phyloP scores from a whole-genome alignment of 75 land plant species.

The Picea sitchensis region DNA sequence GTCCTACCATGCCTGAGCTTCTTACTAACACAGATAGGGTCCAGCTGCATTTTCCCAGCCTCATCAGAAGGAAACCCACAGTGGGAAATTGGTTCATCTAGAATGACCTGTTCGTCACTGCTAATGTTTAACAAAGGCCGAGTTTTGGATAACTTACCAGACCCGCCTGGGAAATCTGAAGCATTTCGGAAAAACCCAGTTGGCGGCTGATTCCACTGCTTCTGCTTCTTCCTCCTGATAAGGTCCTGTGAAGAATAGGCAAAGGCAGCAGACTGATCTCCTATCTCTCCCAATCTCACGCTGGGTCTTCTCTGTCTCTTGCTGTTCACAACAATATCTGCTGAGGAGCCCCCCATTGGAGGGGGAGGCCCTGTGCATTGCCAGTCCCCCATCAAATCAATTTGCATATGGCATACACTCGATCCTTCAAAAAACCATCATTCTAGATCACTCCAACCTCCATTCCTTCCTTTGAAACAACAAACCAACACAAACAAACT shows the following conservation, averaged over 20 bases:
- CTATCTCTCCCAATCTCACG: slow-evolving; percentile 76
- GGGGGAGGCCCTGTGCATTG: no score
- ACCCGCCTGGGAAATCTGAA: not conserved
- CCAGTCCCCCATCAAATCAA: no score
- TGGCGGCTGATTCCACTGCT: slow-evolving; percentile 1
- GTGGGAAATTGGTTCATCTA: not conserved
- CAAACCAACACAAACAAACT: no score
- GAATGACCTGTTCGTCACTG: slow-evolving; percentile 1
- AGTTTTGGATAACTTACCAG: slow-evolving; percentile 1
- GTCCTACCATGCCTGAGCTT: slow-evolving; percentile 16
- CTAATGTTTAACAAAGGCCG: slow-evolving; percentile 10
- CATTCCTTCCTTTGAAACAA: no score
- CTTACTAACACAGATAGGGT: slow-evolving; percentile 9
- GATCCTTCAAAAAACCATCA: no score
- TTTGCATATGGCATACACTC: no score
- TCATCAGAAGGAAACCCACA: not conserved
- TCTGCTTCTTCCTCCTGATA: not conserved
- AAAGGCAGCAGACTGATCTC: slow-evolving; percentile 39
- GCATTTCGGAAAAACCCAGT: not conserved
- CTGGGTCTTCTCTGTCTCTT: slow-evolving; percentile 81
- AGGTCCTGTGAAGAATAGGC: not conserved
- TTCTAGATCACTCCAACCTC: no score
- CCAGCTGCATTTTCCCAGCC: slow-evolving; percentile 1
- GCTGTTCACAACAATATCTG: slow-evolving; percentile 14
- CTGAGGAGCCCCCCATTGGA: not conserved